phyloP scores from a whole-genome alignment of 208 protist genomes.

The Spongospora subterranea region DNA sequence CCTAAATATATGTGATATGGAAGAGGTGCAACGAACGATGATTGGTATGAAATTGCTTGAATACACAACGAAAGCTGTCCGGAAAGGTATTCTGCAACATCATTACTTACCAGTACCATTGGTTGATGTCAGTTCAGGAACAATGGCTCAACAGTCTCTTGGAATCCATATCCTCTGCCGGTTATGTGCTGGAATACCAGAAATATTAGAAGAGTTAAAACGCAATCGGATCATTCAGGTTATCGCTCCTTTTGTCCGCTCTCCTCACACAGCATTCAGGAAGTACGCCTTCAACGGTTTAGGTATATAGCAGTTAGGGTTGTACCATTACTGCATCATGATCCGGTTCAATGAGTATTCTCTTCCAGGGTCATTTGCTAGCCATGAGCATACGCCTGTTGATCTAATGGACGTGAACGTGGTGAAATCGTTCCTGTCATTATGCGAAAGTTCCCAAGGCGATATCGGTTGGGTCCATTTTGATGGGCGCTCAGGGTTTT shows the following conservation, averaged over 20 bases:
- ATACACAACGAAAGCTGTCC: background rate
- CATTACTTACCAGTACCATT: background rate
- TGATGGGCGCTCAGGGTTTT: background rate
- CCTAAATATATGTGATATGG: conserved; percentile 21
- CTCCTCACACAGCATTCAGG: background rate
- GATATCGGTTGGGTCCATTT: conserved; percentile 41
- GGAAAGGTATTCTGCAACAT: background rate
- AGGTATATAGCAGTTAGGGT: background rate
- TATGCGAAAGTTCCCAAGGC: background rate
- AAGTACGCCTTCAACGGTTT: conserved; percentile 53
- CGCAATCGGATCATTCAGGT: conserved; percentile 25
- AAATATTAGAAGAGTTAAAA: conserved; percentile 32
- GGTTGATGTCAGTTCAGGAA: background rate
- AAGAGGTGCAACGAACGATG: conserved; percentile 39
- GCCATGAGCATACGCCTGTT: conserved; percentile 46
- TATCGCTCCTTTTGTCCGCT: conserved; percentile 35
- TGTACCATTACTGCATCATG: background rate
- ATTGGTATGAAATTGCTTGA: conserved; percentile 19
- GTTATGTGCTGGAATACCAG: conserved; percentile 13
- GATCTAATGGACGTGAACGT: conserved; percentile 50
- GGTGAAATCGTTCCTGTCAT: conserved; percentile 28
- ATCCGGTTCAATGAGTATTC: background rate
- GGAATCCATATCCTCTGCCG: conserved; percentile 5
- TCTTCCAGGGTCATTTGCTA: conserved; percentile 22
- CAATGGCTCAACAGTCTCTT: background rate